Evolutionary conservation across 148 eudicot genomes (phyloP).

Genomic region (Nepenthes mirabilis): DNA sequence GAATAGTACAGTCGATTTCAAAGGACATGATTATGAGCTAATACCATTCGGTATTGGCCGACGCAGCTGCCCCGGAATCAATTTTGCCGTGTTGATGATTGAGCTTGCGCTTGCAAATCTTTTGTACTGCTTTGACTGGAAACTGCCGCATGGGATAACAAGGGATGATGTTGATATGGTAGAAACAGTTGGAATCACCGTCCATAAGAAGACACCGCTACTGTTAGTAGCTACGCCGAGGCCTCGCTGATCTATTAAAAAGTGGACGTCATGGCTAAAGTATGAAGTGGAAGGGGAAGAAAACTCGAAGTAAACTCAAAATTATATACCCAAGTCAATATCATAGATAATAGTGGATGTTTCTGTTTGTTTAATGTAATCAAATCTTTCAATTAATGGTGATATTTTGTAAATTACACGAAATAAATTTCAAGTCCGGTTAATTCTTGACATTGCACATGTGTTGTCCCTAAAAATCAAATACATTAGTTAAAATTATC

Average conservation of each 20-base stretch:
- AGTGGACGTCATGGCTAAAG: no score
- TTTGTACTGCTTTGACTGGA: slow-evolving; percentile 21
- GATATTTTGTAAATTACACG: no score
- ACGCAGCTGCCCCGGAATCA: slow-evolving; percentile 37
- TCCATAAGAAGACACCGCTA: slow-evolving; percentile 15
- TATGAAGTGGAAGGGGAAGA: no score
- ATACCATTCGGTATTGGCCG: slow-evolving; percentile 51
- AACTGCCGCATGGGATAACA: slow-evolving; percentile 12
- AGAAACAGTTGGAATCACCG: slow-evolving; percentile 17
- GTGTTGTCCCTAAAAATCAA: no score
- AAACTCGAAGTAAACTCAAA: no score
- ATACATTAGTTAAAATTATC: no score
- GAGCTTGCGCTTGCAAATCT: slow-evolving; percentile 42
- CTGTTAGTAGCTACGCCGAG: slow-evolving; percentile 2
- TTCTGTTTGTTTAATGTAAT: no score
- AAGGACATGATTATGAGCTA: slow-evolving; percentile 33
- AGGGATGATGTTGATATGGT: slow-evolving; percentile 18
- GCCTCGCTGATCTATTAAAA: neutral
- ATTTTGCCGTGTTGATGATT: slow-evolving; percentile 12
- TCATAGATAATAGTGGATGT: no score
- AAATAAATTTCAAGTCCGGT: no score
- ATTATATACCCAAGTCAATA: no score
- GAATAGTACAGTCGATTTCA: slow-evolving; percentile 17
- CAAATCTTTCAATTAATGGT: no score
- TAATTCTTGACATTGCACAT: no score